Evolutionary conservation across 768 basidiomycete species (phyloP), one percentile per base, ranked within the genome.

Genomic region (Calocybe gangraenosa): DNA sequence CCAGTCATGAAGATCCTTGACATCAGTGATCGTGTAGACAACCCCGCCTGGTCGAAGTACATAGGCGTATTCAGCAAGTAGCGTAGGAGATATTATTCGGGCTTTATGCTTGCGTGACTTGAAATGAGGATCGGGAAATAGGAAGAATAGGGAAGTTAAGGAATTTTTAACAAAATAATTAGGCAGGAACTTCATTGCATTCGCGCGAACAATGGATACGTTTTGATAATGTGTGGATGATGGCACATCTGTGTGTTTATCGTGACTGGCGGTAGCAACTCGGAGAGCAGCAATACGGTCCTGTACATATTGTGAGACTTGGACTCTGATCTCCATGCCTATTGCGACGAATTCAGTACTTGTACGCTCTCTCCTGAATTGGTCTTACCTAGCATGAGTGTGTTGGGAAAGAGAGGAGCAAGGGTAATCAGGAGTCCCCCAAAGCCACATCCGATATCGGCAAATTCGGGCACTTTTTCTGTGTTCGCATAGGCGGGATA

Each of bases 101-200:
- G 95, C 95, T 70, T 99, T 99, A 74, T 98, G 95, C 65, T 99
- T 99, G 57, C 94, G 84, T 7, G 80, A 76, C 65, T 99, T 98
- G 79, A 99, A 99, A 64, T 98, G 96, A 0, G 96, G 96, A 65
- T 99, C 96, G 33, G 96, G 96, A 67, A 98, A 99, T 47, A 98
- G 79, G 73, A 99, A 98, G 70, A 99, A 99, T 40, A 99, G 74
- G 38, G 95, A 84, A 15, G 87, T 84, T 30, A 99, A 74, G 51
- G 95, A 95, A 46, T 84, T 84, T 61, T 94, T 93, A 18, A 75
- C 61, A 65, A 99, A 96, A 65, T 92, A 97, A 66, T 98, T 98
- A 5, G 94, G 89, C 44, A 97, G 75, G 65, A 98, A 97, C 68
- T 98, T 98, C 94, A 97, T 97, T 37, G 92, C 87, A 62, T 99